Evolutionary conservation across 202 grass and related monocot species (phyloP).

Genomic region (Cymbopogon flexuosus): DNA sequence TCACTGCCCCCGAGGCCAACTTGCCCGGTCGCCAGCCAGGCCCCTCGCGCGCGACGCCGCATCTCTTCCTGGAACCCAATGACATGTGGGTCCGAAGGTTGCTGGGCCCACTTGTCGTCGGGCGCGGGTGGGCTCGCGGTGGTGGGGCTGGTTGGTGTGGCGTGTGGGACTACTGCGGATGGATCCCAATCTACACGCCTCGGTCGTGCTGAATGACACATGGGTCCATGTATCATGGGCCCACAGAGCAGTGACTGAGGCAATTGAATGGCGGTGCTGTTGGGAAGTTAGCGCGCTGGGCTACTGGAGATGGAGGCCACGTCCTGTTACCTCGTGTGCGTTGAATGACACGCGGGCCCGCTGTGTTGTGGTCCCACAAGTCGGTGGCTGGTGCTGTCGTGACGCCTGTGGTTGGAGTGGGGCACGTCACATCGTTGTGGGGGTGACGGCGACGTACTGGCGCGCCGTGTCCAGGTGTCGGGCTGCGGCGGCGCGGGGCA

Average conservation of each 20-base stretch:
- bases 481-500: not conserved
- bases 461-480: conserved; percentile 26
- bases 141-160: not conserved
- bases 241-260: not conserved
- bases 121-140: not conserved
- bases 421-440: conserved; percentile 6
- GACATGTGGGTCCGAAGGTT: not conserved
- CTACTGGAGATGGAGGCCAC: too few relatives aligned
- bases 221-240: accelerated
- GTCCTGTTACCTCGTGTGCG: not conserved
- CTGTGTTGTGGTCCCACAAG: accelerated
- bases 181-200: not conserved
- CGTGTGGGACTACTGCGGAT: not conserved
- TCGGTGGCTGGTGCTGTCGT: not conserved
- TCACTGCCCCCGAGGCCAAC: conserved; percentile 30
- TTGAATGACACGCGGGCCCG: not conserved
- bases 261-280: too few relatives aligned
- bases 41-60: not conserved
- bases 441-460: conserved; percentile 26
- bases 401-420: not conserved
- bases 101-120: not conserved
- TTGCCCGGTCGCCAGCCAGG: not conserved
- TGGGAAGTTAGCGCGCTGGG: too few relatives aligned
- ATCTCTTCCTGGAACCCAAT: accelerated
- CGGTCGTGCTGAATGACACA: not conserved